Conservation (phyloP, 768 basidiomycete species). For the Vishniacozyma victoriae region DNA sequence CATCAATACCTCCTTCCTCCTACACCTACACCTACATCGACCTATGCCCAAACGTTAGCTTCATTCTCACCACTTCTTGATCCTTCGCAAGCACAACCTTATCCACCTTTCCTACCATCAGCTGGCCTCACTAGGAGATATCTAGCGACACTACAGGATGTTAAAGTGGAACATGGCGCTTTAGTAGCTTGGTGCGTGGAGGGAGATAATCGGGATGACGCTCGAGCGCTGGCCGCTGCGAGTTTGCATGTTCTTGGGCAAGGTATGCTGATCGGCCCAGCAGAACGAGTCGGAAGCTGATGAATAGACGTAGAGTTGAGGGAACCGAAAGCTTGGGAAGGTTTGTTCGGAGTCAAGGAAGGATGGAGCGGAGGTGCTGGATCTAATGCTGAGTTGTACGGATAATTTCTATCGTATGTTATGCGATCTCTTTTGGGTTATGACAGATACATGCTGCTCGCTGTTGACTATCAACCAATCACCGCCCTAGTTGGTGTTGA, state of each 20-base stretch:
- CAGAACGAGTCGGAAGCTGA: neutral
- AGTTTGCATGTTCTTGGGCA: constrained; percentile 13
- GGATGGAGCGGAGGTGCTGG: constrained; percentile 39
- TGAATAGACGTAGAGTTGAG: constrained; percentile 8
- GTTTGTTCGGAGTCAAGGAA: constrained; percentile 28
- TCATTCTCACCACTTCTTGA: constrained; percentile 33
- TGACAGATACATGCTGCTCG: too few relatives aligned
- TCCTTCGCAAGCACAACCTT: constrained; percentile 16
- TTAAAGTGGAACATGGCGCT: constrained; percentile 53
- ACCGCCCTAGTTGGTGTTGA: too few relatives aligned
- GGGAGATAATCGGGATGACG: constrained; percentile 74
- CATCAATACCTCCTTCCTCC: constrained; percentile 51
- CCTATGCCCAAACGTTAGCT: constrained; percentile 54
- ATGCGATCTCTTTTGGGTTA: constrained; percentile 16
- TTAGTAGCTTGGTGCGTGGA: constrained; percentile 73
- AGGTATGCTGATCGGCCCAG: constrained; percentile 4
- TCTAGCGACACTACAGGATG: constrained; percentile 55
- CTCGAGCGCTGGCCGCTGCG: constrained; percentile 39
- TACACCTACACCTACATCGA: constrained; percentile 51
- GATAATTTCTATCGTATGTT: constrained; percentile 13
- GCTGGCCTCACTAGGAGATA: constrained; percentile 68
- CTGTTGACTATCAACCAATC: too few relatives aligned
- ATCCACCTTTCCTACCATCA: constrained; percentile 69
- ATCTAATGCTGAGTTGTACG: constrained; percentile 34
- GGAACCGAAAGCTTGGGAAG: constrained; percentile 34